Conservation (phyloP, 1,284 basidiomycete species). For the Amylostereum areolatum region DNA sequence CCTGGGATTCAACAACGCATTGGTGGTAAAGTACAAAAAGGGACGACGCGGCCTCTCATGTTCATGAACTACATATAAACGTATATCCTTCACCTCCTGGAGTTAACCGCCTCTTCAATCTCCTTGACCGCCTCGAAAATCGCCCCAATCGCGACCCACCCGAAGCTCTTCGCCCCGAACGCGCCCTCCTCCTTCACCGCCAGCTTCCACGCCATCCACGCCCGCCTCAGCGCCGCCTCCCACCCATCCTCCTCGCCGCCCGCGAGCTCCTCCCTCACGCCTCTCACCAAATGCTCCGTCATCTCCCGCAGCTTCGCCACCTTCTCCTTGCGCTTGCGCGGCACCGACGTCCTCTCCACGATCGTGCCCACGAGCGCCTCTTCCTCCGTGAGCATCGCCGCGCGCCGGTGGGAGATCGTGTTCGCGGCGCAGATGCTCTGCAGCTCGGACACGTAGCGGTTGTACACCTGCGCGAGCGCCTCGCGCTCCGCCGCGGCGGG, state of each 20-base stretch:
- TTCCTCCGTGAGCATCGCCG: conserved; percentile 18
- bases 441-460: conserved; percentile 16
- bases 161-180: conserved; percentile 55
- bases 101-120: conserved; percentile 27
- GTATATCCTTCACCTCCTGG: too few species aligned
- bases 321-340: conserved; percentile 15
- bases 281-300: conserved; percentile 18
- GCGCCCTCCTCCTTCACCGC: conserved; percentile 26
- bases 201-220: conserved; percentile 47
- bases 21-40: too few species aligned
- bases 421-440: conserved; percentile 15
- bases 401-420: conserved; percentile 9
- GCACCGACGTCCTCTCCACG: conserved; percentile 17
- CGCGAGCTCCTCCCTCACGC: conserved; percentile 38
- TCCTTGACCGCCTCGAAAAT: conserved; percentile 37
- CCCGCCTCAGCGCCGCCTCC: conserved; percentile 33
- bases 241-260: conserved; percentile 34
- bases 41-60: too few species aligned
- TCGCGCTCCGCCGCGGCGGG: background rate
- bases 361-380: conserved; percentile 24
- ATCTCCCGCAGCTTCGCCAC: conserved; percentile 19
- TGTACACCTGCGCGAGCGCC: background rate
- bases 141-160: conserved; percentile 47
- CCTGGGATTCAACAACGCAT: too few species aligned
- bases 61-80: too few species aligned